A percentile compares a stretch with the other conserved stretches of the same genome.
Conservation (phyloP, 2,329 filamentous ascomycete genomes). For the Epichloe baconii region DNA sequence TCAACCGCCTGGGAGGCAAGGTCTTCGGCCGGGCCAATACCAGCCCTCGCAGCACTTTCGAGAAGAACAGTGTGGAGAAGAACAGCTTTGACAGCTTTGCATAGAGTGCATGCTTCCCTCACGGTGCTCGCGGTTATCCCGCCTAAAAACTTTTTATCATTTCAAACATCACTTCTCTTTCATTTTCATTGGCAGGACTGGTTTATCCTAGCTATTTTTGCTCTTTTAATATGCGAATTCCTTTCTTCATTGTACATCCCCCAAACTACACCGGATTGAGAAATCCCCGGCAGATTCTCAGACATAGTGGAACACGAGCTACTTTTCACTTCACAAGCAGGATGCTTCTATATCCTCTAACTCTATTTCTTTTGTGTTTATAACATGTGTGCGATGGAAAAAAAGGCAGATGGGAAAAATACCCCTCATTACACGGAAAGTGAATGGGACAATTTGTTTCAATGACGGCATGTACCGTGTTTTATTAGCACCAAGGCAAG, state of each 20-base stretch:
- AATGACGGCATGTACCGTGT: not conserved
- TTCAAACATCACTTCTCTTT: not conserved
- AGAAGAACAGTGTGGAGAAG: conserved; percentile 36
- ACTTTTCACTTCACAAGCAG: not conserved
- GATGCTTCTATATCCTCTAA: not conserved
- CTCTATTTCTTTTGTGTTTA: conserved; percentile 5
- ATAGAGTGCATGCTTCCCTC: conserved; percentile 4
- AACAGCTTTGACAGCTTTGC: conserved; percentile 27
- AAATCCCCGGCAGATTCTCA: not conserved
- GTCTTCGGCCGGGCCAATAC: conserved; percentile 43
- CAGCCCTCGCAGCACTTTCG: conserved; percentile 39
- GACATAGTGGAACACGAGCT: not conserved
- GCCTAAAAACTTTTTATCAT: not conserved
- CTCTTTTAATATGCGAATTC: not conserved
- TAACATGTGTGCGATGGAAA: not conserved
- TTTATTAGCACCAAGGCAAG: not conserved
- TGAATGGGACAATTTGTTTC: conserved; percentile 1
- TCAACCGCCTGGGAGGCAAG: conserved; percentile 43
- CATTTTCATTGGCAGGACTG: not conserved
- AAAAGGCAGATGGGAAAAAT: conserved; percentile 1
- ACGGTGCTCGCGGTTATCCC: not conserved
- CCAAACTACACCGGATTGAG: not conserved
- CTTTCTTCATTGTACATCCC: not conserved
- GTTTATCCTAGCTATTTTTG: conserved; percentile 3
- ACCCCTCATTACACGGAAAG: conserved; percentile 1